Base-by-base conservation (phyloP, 1,139 yeast genomes). In the Pichia sp. region DNA sequence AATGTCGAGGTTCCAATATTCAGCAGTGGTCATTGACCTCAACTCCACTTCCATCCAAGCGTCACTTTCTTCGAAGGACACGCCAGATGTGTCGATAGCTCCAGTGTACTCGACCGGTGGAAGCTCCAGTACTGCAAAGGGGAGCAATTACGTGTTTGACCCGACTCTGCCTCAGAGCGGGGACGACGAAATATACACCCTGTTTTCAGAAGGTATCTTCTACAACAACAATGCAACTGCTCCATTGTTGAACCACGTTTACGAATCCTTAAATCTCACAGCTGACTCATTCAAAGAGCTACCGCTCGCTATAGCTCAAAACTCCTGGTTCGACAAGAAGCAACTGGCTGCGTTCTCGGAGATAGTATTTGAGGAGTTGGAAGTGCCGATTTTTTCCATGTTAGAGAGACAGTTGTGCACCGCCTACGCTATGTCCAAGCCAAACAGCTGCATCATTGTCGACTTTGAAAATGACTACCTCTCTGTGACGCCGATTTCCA, bases 361-460 rank as follows among this genome's bases (percentile, higher is more conserved):
- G 60, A 63, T 83, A 51, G 89, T 84, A 5, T 83, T 85, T 64
- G 87, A 83, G 62, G 76, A 74, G 47, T 72, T 84, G 46, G 71
- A 80, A 52, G 85, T 85, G 13, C 91, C 91, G 0, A 73, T 83
- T 16, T 78, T 86, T 59, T 81, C 87, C 37, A 70, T 86, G 51
- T 76, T 83, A n/a, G 81, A 84, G 62, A 79, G 82, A 45, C 91
- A 91, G 4, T 67, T 86, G 54, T 83, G 87, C 30, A 82, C 84
- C 50, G 77, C 87, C 19, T 82, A 83, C 62, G 82, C 87, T 34
- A 74, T 82, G 60, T 89, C 90, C 3, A 80, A 80, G 61, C 68
- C 68, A 6, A 74, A 83, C 21, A 80, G 83, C 12, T 86, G 88
- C 5, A 71, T 86, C 54, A 85, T 85, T 21, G 75, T 86, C 37